Conservation (phyloP, 2,329 filamentous ascomycete species). For the Trichoderma brevicompactum region DNA sequence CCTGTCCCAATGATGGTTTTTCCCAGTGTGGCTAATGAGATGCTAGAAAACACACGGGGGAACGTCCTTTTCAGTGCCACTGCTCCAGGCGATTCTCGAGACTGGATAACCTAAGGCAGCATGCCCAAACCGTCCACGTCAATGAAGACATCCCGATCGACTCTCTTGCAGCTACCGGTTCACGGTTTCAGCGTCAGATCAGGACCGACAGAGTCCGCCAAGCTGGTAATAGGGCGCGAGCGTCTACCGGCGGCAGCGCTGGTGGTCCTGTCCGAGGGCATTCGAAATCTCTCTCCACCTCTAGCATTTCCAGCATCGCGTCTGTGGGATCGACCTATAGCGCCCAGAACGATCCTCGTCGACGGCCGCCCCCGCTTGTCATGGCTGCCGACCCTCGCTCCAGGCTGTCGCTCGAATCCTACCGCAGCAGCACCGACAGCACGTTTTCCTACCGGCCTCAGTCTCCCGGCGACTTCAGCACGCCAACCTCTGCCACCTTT, state of each 20-base stretch:
- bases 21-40: conserved; percentile 23
- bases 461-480: conserved; percentile 76
- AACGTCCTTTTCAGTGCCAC: conserved; percentile 95
- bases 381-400: conserved; percentile 76
- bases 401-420: conserved; percentile 69
- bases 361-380: conserved; percentile 78
- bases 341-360: conserved; percentile 67
- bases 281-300: conserved; percentile 82
- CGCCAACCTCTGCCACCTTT: conserved; percentile 82
- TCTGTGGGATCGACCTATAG: conserved; percentile 70
- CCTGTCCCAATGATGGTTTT: too few relatives aligned
- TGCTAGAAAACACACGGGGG: conserved; percentile 89
- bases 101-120: conserved; percentile 92
- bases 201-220: conserved; percentile 83
- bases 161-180: conserved; percentile 89
- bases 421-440: conserved; percentile 65
- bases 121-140: conserved; percentile 96
- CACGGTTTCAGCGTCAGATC: conserved; percentile 89
- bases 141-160: conserved; percentile 96
- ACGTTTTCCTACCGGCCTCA: conserved; percentile 66
- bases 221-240: conserved; percentile 71
- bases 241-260: conserved; percentile 76
- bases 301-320: conserved; percentile 77
- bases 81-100: conserved; percentile 91
- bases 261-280: conserved; percentile 76